A percentile compares a stretch with the other conserved stretches of the same genome.
Evolutionary conservation across 371 early-diverging fungal genomes (phyloP).

Genomic region (Coemansia sp.): DNA sequence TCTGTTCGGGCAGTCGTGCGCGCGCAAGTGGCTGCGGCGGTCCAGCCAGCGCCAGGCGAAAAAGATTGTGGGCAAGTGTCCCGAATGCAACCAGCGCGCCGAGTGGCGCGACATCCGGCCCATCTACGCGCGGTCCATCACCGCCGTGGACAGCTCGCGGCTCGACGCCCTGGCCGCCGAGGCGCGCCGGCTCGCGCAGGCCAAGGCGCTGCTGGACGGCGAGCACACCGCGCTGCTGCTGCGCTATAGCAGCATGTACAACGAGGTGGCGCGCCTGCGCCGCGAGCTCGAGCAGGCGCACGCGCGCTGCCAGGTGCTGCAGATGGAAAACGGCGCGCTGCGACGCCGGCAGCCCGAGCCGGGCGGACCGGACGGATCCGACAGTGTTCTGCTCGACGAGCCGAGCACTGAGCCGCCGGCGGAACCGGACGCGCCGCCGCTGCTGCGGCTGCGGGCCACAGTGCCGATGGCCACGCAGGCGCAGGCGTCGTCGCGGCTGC

Average conservation of each 20-base stretch:
- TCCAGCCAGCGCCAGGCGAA: not conserved
- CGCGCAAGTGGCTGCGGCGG: constrained; percentile 29
- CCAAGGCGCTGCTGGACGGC: not conserved
- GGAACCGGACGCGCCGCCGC: not conserved
- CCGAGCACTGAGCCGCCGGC: not conserved
- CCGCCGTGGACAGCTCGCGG: constrained; percentile 10
- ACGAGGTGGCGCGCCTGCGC: constrained; percentile 11
- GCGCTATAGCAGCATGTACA: constrained; percentile 9
- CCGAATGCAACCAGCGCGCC: constrained; percentile 37
- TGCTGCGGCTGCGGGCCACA: constrained; percentile 16
- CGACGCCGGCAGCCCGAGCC: not conserved
- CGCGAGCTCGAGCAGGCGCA: constrained; percentile 8
- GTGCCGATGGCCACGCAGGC: constrained; percentile 7
- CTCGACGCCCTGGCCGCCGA: constrained; percentile 6
- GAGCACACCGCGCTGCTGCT: constrained; percentile 4
- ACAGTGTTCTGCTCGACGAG: not conserved
- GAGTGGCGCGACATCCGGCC: constrained; percentile 22
- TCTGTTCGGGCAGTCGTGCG: constrained; percentile 41
- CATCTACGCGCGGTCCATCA: constrained; percentile 23
- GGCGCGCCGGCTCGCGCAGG: not conserved
- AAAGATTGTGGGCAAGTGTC: constrained; percentile 21
- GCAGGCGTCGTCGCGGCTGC: constrained; percentile 14
- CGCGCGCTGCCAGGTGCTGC: constrained; percentile 3
- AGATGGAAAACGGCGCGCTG: constrained; percentile 15
- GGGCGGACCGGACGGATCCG: not conserved